A percentile compares a stretch with the other conserved stretches of the same genome.
These are phyloP conservation scores for Penium margaritaceum DNA, from an alignment of 139 green algal genomes.

Conservation along the genomic window DNA sequence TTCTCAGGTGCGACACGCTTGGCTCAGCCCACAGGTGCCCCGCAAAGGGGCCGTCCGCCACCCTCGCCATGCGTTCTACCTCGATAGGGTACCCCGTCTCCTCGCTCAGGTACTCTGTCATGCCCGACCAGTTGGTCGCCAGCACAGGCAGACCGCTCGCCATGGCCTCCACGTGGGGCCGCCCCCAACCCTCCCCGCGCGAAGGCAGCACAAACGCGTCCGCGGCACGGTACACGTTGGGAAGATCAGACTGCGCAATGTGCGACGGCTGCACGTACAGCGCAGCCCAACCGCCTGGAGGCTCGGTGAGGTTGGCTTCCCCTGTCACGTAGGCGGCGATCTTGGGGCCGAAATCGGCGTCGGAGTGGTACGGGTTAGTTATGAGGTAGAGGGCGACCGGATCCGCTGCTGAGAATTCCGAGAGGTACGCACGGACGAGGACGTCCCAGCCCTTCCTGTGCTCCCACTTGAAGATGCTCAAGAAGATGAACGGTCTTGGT, in stretches of 20 bases:
- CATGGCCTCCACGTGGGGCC: constrained; percentile 66
- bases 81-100: constrained; percentile 36
- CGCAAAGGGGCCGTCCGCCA: constrained; percentile 31
- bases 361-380: constrained; percentile 43
- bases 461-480: constrained; percentile 73
- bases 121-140: constrained; percentile 57
- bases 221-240: constrained; percentile 48
- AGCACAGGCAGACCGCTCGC: constrained; percentile 56
- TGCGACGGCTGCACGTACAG: constrained; percentile 22
- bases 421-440: constrained; percentile 53
- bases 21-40: constrained; percentile 44
- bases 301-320: neutral
- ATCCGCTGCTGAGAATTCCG: constrained; percentile 49
- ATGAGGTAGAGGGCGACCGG: constrained; percentile 38
- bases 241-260: constrained; percentile 41
- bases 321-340: constrained; percentile 20
- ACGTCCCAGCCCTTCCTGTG: constrained; percentile 60
- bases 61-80: constrained; percentile 15
- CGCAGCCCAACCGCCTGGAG: constrained; percentile 14
- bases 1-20: constrained; percentile 3
- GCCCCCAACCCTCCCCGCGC: constrained; percentile 54
- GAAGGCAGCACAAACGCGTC: constrained; percentile 73
- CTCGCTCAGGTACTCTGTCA: constrained; percentile 49
- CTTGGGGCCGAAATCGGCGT: constrained; percentile 33
- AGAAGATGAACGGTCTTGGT: constrained; percentile 49